Base-by-base conservation (phyloP, 305 asterid genomes). In the Fraxinus nigra region DNA sequence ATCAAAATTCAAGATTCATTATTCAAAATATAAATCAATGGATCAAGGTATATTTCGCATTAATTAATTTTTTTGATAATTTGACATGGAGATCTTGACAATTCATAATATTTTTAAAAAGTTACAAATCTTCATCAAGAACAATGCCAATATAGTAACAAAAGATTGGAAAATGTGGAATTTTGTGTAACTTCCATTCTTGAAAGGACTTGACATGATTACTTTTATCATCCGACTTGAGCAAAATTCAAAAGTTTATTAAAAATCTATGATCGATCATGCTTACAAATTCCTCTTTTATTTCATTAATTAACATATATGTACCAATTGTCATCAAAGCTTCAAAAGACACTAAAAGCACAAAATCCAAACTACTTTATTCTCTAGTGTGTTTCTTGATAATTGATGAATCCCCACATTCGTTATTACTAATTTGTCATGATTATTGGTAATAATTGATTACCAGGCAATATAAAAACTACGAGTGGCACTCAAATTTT, bases 281-380 rank as follows among this genome's bases (percentile, higher is more conserved):
- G 74, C 82, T 61, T 37, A 38, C 6, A 61, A 63, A 79, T 22
- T 30, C 40, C 46, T 37, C 28, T 26, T 32, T 32, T 1, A 6
- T 51, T 70, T 78, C 73, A 72, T 56, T 40, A 51, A 6, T 35
- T 46, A 13, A 33, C 24, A n/a, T 54, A 54, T n/a, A 5, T 3
- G 2, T 5, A n/a, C 26, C 10, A 59, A 51, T 34, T 78, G 78
- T 81, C 65, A 73, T 51, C 65, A 78, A 26, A 56, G 67, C 82
- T 65, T 61, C 80, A 59, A 78, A 84, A 70, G 81, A 82, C 81
- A 84, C 81, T 79, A 80, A 84, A 88, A 80, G 82, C 82, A 85
- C 84, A 86, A 81, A 80, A 88, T 84, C 85, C 72, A 84, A 86
- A 20, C 79, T 61, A 48, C 37, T 76, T 33, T 48, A 81, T 61